Base-by-base conservation (phyloP, 345 rosid species). In the Dimocarpus longan region DNA sequence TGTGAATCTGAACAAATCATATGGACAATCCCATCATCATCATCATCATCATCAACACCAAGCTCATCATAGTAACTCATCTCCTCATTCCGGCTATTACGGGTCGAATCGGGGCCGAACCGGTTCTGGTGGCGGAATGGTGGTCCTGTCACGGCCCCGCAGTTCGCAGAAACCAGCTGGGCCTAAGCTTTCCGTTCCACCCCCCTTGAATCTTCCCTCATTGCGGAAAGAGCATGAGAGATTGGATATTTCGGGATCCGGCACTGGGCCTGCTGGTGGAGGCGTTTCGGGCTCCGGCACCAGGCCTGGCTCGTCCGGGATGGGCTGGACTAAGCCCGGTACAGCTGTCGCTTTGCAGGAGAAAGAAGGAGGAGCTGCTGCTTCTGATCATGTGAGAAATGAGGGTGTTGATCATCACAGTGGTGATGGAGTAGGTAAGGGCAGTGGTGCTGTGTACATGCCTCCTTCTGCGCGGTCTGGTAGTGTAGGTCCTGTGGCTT, bases 201-300 rank as follows among this genome's bases (percentile, higher is more conserved):
- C 97, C 93, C 99, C 99, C 87, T 81, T 97, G 98, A 97, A 97
- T 87, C 85, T 97, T 77, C 99, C 99, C 0, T 94, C 98, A 0
- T 79, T 94, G 86, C 81, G 98, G 73, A 96, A 93, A 78, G 99
- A 97, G 85, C 98, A 93, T 69, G 98, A 91, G 84, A 77, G 90
- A 69, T 91, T 91, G 76, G 99, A 97, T 88, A 81, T 92, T 0
- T 79, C 86, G 80, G 95, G 95, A 67, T 73, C 91, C 0, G 83
- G 90, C n/a, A 86, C 90, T 44, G 90, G 91, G 66, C 82, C 85
- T 66, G 85, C 93, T 44, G 93, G 88, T 56, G 93, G 95, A 52
- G 97, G 93, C 32, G 82, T 87, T 46, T 73, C 93, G 0, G 98
- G 97, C 24, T 83, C 76, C 86, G 98, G 98, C 54, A 65, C 88